phyloP scores from a whole-genome alignment of 2,329 filamentous ascomycete genomes.

The Dothideomycetes sp. region DNA sequence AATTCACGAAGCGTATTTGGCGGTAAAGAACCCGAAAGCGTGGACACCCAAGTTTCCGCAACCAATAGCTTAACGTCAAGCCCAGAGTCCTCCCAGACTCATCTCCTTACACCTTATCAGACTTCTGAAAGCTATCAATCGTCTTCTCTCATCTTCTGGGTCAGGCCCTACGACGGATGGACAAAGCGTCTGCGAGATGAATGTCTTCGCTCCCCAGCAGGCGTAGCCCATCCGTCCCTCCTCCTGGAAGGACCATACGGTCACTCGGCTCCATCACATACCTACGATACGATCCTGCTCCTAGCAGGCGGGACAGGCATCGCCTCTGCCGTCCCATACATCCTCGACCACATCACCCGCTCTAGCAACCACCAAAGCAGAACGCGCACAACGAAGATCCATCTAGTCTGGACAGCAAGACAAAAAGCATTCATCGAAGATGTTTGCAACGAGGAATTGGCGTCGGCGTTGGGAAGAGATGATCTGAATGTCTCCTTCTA shows the following conservation, averaged over 20 bases:
- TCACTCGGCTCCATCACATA: constrained; percentile 27
- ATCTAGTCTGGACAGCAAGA: constrained; percentile 3
- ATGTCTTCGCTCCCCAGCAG: constrained; percentile 19
- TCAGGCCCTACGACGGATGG: constrained; percentile 41
- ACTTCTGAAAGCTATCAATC: not conserved
- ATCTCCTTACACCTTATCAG: no score
- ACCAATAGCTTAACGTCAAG: no score
- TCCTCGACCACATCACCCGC: constrained; percentile 6
- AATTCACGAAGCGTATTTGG: not conserved
- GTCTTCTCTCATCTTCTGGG: constrained; percentile 31
- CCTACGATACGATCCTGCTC: constrained; percentile 29
- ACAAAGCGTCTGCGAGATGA: constrained; percentile 33
- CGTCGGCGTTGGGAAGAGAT: not conserved
- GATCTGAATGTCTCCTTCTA: constrained; percentile 12
- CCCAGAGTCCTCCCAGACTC: no score
- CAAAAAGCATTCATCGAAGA: constrained; percentile 4
- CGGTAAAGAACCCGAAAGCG: not conserved
- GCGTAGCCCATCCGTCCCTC: constrained; percentile 22
- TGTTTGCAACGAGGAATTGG: constrained; percentile 1
- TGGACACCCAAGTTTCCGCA: not conserved
- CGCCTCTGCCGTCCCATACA: constrained; percentile 26
- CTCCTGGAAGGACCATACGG: constrained; percentile 43
- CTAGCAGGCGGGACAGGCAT: constrained; percentile 41
- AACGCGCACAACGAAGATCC: constrained; percentile 2
- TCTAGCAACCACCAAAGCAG: constrained; percentile 4